phyloP scores from a whole-genome alignment of 306 rosid genomes.

The Neltuma alba region DNA sequence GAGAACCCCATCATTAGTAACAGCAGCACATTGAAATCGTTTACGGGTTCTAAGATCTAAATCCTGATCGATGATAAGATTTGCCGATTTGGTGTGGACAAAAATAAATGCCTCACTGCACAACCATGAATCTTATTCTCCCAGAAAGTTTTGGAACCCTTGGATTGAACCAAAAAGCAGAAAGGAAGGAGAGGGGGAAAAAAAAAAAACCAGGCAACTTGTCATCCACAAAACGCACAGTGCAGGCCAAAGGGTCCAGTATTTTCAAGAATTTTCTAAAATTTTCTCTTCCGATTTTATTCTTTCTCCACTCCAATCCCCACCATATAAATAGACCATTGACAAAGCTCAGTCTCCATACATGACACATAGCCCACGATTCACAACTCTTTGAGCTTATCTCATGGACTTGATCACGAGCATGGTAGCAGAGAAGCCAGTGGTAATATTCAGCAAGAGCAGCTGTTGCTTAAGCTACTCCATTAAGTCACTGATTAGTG shows the following conservation, averaged over 20 bases:
- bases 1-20: not conserved
- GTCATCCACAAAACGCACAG: not conserved
- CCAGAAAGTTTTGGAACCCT: constrained; percentile 33
- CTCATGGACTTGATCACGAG: constrained; percentile 48
- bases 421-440: constrained; percentile 65
- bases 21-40: not conserved
- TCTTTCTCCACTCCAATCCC: not conserved
- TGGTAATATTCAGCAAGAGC: constrained; percentile 88
- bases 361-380: not conserved
- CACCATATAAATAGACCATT: not conserved
- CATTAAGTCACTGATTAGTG: constrained; percentile 48
- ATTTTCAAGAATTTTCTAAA: not conserved
- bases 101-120: constrained; percentile 17
- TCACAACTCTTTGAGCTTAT: not conserved
- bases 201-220: not conserved
- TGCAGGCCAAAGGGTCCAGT: not conserved
- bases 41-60: not conserved
- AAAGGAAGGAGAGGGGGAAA: too few species aligned
- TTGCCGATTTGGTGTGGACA: constrained; percentile 14
- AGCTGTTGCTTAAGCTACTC: constrained; percentile 55
- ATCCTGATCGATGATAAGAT: constrained; percentile 26
- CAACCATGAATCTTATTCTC: constrained; percentile 48
- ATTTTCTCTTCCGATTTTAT: not conserved
- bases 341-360: not conserved
- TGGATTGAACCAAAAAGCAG: constrained; percentile 20